These are phyloP conservation scores for Barbatosphaeria neglecta DNA, from an alignment of 495 filamentous ascomycete genomes.

Conservation along the genomic window DNA sequence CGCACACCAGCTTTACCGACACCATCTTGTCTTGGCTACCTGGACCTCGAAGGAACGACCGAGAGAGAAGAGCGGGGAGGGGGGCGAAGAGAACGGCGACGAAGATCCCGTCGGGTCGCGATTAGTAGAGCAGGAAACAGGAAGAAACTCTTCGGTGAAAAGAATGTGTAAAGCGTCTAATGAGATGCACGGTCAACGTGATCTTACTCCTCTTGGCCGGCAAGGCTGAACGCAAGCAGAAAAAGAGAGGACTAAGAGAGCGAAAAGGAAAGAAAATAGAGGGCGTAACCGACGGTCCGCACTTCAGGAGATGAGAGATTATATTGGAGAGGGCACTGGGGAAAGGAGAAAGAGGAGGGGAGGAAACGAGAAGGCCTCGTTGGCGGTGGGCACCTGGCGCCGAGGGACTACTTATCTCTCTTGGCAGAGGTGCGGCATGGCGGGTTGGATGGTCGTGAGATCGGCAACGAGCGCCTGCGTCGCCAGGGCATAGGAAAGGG, in stretches of 20 bases:
- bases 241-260: slow-evolving; percentile 7
- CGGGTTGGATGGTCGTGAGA: background rate
- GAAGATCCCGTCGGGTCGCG: background rate
- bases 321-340: background rate
- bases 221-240: slow-evolving; percentile 5
- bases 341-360: too few relatives aligned
- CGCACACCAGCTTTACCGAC: slow-evolving; percentile 3
- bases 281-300: slow-evolving; percentile 1
- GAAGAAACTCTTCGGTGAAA: background rate
- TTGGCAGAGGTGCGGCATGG: slow-evolving; percentile 1
- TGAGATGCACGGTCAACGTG: slow-evolving; percentile 14
- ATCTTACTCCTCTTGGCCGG: slow-evolving; percentile 10
- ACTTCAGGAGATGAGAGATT: slow-evolving; percentile 1
- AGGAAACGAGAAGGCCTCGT: background rate
- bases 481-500: slow-evolving; percentile 12
- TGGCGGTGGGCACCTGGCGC: background rate
- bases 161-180: slow-evolving; percentile 3
- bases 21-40: slow-evolving; percentile 6
- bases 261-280: slow-evolving; percentile 3
- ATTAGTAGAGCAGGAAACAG: too few relatives aligned
- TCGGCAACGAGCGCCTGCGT: background rate
- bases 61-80: background rate
- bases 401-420: slow-evolving; percentile 1
- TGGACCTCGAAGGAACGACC: background rate
- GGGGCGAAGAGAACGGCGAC: slow-evolving; percentile 1